Evolutionary conservation across 805 yeast genomes (phyloP).

Genomic region (Zygoascus bituminiphila): DNA sequence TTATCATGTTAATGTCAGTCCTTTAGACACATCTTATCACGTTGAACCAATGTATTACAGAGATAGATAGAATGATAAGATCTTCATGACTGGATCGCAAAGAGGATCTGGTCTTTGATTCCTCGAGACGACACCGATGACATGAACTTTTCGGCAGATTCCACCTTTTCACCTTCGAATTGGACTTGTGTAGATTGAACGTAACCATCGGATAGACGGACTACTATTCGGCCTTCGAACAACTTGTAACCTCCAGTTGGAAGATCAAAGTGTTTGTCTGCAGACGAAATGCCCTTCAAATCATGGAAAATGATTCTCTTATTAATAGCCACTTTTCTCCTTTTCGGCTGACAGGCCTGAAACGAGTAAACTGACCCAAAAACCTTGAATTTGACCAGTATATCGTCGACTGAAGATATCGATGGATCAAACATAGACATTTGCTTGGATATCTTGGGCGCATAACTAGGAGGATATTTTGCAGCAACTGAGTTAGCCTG

Average conservation of each 20-base stretch:
- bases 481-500: conserved; percentile 1
- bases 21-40: too few relatives aligned
- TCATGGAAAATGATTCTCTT: neutral
- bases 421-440: conserved; percentile 11
- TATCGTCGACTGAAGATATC: conserved; percentile 33
- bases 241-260: neutral
- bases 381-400: conserved; percentile 7
- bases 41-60: too few relatives aligned
- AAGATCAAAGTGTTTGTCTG: neutral
- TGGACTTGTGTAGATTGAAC: neutral
- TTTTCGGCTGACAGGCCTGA: conserved; percentile 7
- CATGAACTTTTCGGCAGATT: neutral
- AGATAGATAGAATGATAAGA: too few relatives aligned
- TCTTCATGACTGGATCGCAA: neutral
- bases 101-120: neutral
- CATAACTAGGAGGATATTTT: conserved; percentile 39
- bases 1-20: too few relatives aligned
- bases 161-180: conserved; percentile 2
- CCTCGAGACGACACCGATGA: conserved; percentile 1
- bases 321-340: conserved; percentile 25
- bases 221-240: neutral
- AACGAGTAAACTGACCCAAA: conserved; percentile 13
- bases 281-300: neutral
- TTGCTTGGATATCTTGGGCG: conserved; percentile 43
- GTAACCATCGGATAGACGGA: neutral